Evolutionary conservation across 2,329 filamentous ascomycete genomes (phyloP).

Genomic region (Phaeomoniella chlamydospora): DNA sequence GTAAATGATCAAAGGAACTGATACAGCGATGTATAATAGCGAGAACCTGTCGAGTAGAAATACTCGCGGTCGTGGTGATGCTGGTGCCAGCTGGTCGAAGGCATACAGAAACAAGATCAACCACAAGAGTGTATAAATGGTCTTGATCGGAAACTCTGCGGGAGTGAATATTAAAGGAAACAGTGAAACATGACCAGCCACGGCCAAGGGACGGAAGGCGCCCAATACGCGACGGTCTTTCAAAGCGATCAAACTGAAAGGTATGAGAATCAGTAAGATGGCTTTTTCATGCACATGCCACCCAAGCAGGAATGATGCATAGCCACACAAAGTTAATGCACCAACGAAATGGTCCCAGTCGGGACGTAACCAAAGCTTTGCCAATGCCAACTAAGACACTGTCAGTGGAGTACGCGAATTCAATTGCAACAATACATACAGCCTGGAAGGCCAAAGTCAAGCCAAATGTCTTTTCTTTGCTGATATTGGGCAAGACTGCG

Average conservation of each 20-base stretch:
- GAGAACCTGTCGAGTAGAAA: constrained; percentile 88
- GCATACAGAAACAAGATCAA: constrained; percentile 69
- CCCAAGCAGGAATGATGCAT: constrained; percentile 91
- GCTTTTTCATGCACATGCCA: constrained; percentile 99
- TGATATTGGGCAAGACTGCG: constrained; percentile 78
- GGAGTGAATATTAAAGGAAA: constrained; percentile 89
- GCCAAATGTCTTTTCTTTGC: constrained; percentile 63
- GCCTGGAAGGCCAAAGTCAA: constrained; percentile 73
- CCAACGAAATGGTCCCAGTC: constrained; percentile 85
- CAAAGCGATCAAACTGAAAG: constrained; percentile 83
- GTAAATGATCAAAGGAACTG: constrained; percentile 80
- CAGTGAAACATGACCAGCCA: constrained; percentile 86
- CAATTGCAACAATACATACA: constrained; percentile 22
- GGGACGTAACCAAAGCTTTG: constrained; percentile 68
- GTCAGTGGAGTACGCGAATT: constrained; percentile 7
- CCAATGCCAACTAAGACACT: constrained; percentile 48
- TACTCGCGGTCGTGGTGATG: constrained; percentile 62
- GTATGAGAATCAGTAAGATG: constrained; percentile 83
- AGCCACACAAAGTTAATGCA: constrained; percentile 81
- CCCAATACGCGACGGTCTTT: constrained; percentile 80
- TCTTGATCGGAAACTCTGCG: constrained; percentile 88
- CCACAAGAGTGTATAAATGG: constrained; percentile 85
- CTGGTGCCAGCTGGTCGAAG: constrained; percentile 79
- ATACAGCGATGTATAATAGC: constrained; percentile 74
- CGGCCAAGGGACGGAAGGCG: constrained; percentile 80